Evolutionary conservation across 345 rosid genomes (phyloP), one percentile per base, ranked within the genome.

Genomic region (Rhizophora apiculata): DNA sequence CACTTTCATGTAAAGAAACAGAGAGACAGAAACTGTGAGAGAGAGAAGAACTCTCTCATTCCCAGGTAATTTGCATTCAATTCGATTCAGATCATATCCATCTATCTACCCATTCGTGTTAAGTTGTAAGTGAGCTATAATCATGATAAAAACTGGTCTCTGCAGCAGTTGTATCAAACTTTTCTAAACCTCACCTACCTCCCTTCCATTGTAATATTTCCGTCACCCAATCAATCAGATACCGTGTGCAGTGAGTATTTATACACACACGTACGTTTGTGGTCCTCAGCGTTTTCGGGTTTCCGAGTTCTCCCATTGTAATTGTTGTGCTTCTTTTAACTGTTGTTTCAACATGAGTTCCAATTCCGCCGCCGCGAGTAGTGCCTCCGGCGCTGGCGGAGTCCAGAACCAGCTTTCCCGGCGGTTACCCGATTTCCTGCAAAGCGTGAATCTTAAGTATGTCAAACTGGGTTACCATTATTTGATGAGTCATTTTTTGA

Each of bases 381-480:
- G 29, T 22, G 60, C 27, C 49, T 55, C 68, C 2, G 31, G 24
- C 2, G 67, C 19, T 10, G 68, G 52, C 6, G 87, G 87, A 34
- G 89, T 87, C 65, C 88, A 81, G 90, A 88, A 88, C 91, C 94
- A 74, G 46, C 82, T 74, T 29, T 63, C 80, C 18, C 64, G 88
- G 62, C 71, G 87, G 74, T 79, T 94, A 62, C 98, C 96, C 1
- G 95, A 91, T 85, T 89, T 92, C 82, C 82, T 85, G 62, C 97
- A 88, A 63, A 91, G 89, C 76, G 96, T 94, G 64, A 94, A 89
- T 72, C 80, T 91, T 52, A 91, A 94, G 78, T 83, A 94, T 71
- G 96, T 94, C 19, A 94, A 94, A 71, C 74, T 94, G 8, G 98
- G 97, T 48, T 94, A 94, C 65, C 98, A 91, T 74, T 88, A 89